Evolutionary conservation across 139 green algal genomes (phyloP).

Genomic region (Chlamydomonas urium): DNA sequence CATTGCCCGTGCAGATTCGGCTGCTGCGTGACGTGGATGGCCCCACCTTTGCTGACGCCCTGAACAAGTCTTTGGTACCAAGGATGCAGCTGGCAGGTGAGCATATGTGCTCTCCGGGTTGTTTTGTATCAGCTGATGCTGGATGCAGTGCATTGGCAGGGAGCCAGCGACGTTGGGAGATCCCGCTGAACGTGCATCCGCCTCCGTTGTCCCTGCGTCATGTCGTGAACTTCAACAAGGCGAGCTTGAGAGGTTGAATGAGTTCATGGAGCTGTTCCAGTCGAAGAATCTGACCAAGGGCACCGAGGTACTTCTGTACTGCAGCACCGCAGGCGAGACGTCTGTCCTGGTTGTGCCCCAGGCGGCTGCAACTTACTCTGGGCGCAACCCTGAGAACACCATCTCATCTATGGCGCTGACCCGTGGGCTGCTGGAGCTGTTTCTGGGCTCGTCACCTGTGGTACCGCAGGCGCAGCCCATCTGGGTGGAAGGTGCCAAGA

Average conservation of each 20-base stretch:
- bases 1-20: slow-evolving; percentile 58
- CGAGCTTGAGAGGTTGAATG: slow-evolving; percentile 51
- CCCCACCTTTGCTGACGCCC: slow-evolving; percentile 63
- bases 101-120: too few species aligned
- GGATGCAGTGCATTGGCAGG: too few species aligned
- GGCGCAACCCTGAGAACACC: slow-evolving; percentile 46
- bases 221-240: too few species aligned
- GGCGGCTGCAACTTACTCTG: background rate
- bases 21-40: slow-evolving; percentile 73
- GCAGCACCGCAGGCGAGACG: background rate
- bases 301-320: slow-evolving; percentile 35
- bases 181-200: too few species aligned
- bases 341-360: slow-evolving; percentile 5
- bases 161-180: too few species aligned
- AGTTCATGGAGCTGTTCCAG: slow-evolving; percentile 47
- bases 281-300: slow-evolving; percentile 39
- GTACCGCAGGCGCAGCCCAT: slow-evolving; percentile 39
- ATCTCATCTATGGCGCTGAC: slow-evolving; percentile 57
- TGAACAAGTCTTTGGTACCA: slow-evolving; percentile 63
- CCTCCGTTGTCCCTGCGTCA: too few species aligned
- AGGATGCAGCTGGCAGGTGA: slow-evolving; percentile 60
- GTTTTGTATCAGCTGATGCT: too few species aligned
- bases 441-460: slow-evolving; percentile 46
- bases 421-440: slow-evolving; percentile 76
- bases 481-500: slow-evolving; percentile 53